phyloP scores from a whole-genome alignment of 2,329 filamentous ascomycete species.

The Fusarium xylarioides region DNA sequence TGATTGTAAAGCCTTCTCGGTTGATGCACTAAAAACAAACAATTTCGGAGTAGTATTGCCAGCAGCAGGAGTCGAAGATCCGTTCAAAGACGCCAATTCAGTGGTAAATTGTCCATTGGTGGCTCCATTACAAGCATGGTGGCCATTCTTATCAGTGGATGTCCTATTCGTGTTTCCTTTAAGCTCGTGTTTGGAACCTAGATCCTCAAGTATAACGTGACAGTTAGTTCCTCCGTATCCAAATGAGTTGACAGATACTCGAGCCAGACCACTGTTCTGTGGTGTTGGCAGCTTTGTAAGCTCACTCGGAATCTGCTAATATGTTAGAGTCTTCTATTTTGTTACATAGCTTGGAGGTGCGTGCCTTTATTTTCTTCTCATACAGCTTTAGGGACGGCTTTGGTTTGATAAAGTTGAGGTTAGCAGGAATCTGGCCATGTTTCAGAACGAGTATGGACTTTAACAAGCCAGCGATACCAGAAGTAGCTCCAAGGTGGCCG shows the following conservation, averaged over 20 bases:
- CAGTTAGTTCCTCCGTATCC: constrained; percentile 10
- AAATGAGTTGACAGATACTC: constrained; percentile 6
- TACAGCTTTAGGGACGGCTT: constrained; percentile 3
- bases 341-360: too few relatives aligned
- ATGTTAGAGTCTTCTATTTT: not conserved
- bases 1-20: not conserved
- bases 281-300: not conserved
- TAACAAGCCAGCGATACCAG: not conserved
- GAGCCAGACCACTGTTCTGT: not conserved
- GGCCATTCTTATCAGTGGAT: not conserved
- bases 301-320: not conserved
- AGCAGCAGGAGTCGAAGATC: not conserved
- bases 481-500: not conserved
- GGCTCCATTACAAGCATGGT: rapidly evolving
- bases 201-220: not conserved
- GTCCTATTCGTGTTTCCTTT: not conserved
- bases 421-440: not conserved
- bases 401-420: not conserved
- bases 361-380: constrained; percentile 4
- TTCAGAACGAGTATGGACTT: not conserved
- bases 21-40: not conserved
- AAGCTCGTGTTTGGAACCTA: not conserved
- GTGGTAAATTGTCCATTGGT: not conserved
- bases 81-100: not conserved
- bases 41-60: not conserved